phyloP scores from a whole-genome alignment of 441 rosid genomes.

The Viola pubescens region DNA sequence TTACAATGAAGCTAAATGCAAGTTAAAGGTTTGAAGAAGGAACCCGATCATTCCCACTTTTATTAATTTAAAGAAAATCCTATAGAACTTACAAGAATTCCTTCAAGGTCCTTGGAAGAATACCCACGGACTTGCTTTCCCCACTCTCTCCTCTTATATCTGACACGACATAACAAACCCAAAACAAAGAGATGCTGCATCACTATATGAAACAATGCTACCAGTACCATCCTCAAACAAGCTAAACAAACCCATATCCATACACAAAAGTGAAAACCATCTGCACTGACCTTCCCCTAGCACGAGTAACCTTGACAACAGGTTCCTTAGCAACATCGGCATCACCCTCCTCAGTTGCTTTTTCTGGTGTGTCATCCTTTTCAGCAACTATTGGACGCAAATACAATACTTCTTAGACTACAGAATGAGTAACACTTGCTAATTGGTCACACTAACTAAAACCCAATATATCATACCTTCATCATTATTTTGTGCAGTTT shows the following conservation, averaged over 20 bases:
- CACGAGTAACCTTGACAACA: conserved; percentile 62
- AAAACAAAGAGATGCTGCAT: not conserved
- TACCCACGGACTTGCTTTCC: conserved; percentile 83
- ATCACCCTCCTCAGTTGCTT: conserved; percentile 26
- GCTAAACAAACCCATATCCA: not conserved
- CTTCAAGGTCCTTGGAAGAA: conserved; percentile 84
- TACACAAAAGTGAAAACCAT: not conserved
- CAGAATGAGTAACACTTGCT: not conserved
- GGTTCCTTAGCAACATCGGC: conserved; percentile 32
- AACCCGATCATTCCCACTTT: no score
- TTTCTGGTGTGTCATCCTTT: conserved; percentile 30
- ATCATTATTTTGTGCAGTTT: conserved; percentile 41
- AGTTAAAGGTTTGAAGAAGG: not conserved
- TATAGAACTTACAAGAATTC: conserved; percentile 64
- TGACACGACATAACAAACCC: conserved; percentile 17
- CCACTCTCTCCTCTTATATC: conserved; percentile 78
- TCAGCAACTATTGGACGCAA: conserved; percentile 28
- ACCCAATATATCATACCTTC: conserved; percentile 38
- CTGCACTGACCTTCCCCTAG: conserved; percentile 74
- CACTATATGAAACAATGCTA: not conserved
- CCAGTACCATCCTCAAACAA: not conserved
- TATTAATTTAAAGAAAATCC: no score
- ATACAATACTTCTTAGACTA: not conserved
- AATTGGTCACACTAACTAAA: not conserved
- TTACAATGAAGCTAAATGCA: not conserved